A percentile compares a stretch with the other conserved stretches of the same genome.
These are phyloP conservation scores for Epichloe hybrida DNA, from an alignment of 2,329 filamentous ascomycete genomes.

Conservation along the genomic window DNA sequence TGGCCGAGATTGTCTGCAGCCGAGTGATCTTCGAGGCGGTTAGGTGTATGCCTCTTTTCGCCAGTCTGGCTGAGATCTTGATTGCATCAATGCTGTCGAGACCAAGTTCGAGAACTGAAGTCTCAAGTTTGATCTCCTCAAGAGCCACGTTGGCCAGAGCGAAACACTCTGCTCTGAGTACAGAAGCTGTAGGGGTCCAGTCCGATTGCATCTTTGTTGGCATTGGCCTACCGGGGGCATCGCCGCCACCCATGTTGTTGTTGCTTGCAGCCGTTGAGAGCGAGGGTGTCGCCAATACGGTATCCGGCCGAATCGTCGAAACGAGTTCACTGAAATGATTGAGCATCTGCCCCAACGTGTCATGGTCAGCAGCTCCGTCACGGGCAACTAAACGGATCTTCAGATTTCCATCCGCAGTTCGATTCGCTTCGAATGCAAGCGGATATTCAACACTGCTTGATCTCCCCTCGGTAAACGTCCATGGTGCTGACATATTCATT, in stretches of 20 bases:
- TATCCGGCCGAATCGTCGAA: slow-evolving; percentile 5
- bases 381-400: slow-evolving; percentile 48
- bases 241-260: not conserved
- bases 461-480: slow-evolving; percentile 36
- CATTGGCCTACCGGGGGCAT: not conserved
- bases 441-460: slow-evolving; percentile 52
- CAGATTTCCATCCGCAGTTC: slow-evolving; percentile 34
- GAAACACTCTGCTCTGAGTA: slow-evolving; percentile 50
- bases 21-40: slow-evolving; percentile 68
- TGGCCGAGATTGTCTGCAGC: slow-evolving; percentile 47
- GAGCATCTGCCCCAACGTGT: slow-evolving; percentile 22
- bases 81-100: slow-evolving; percentile 89
- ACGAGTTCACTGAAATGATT: slow-evolving; percentile 22
- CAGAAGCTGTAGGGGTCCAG: slow-evolving; percentile 25
- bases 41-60: slow-evolving; percentile 43
- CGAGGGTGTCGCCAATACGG: not conserved
- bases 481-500: slow-evolving; percentile 27
- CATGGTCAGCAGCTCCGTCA: slow-evolving; percentile 20
- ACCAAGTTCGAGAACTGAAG: slow-evolving; percentile 67
- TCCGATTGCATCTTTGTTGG: not conserved
- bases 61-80: slow-evolving; percentile 63
- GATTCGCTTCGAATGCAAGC: slow-evolving; percentile 60
- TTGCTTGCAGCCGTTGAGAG: not conserved
- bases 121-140: slow-evolving; percentile 38
- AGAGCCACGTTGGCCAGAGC: slow-evolving; percentile 40